Evolutionary conservation across 306 rosid species (phyloP).

Genomic region (Sindora glabra): DNA sequence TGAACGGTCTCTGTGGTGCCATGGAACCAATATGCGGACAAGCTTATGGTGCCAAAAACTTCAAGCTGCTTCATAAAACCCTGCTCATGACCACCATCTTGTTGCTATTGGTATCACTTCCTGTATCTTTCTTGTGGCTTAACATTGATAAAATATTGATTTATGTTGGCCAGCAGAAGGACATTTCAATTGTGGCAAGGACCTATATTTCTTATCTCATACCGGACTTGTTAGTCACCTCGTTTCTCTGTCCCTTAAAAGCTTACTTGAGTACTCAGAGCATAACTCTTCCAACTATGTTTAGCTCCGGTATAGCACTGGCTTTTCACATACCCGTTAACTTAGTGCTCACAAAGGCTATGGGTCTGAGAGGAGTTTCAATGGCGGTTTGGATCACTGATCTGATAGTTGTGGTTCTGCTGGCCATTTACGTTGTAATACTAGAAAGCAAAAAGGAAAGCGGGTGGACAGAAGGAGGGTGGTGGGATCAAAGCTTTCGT

Average conservation of each 20-base stretch:
- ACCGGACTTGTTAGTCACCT: constrained; percentile 58
- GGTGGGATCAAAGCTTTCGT: constrained; percentile 49
- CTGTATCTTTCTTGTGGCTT: constrained; percentile 79
- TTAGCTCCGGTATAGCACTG: constrained; percentile 53
- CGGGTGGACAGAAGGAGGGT: constrained; percentile 63
- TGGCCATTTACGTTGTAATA: constrained; percentile 40
- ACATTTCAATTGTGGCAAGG: constrained; percentile 47
- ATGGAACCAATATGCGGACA: constrained; percentile 96
- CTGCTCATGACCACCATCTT: constrained; percentile 62
- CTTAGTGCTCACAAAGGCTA: constrained; percentile 36
- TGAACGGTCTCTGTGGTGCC: constrained; percentile 71
- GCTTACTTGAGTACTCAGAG: constrained; percentile 68
- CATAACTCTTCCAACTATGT: constrained; percentile 71
- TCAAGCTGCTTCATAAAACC: constrained; percentile 71
- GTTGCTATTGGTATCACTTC: constrained; percentile 45
- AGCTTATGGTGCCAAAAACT: constrained; percentile 75
- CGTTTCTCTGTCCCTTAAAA: constrained; percentile 71
- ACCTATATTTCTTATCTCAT: constrained; percentile 49
- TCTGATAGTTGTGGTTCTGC: constrained; percentile 43
- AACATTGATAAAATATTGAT: constrained; percentile 58
- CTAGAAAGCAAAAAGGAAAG: constrained; percentile 28
- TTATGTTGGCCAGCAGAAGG: constrained; percentile 62
- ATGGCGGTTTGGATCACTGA: constrained; percentile 84
- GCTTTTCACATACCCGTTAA: constrained; percentile 69
- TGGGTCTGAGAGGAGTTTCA: constrained; percentile 66